These are phyloP conservation scores for Chlorencoelia australis DNA, from an alignment of 2,329 filamentous ascomycete genomes.

Conservation along the genomic window DNA sequence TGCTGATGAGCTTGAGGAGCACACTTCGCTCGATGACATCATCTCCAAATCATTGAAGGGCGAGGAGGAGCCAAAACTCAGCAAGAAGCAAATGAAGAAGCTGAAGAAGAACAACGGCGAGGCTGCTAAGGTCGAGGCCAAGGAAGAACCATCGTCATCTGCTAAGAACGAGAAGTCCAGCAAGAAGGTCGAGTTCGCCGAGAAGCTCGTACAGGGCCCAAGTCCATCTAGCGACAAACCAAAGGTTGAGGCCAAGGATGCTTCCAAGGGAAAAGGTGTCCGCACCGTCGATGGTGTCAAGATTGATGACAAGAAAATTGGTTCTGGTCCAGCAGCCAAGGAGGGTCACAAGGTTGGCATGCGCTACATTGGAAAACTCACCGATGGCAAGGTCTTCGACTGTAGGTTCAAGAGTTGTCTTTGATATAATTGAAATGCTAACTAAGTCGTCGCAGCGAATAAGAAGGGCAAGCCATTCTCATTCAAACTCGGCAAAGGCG, in stretches of 20 bases:
- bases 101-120: conserved; percentile 97
- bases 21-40: conserved; percentile 67
- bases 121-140: conserved; percentile 52
- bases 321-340: conserved; percentile 77
- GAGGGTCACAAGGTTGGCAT: conserved; percentile 83
- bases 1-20: conserved; percentile 58
- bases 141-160: conserved; percentile 43
- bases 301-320: conserved; percentile 90
- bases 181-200: conserved; percentile 98
- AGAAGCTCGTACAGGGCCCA: conserved; percentile 96
- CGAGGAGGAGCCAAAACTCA: conserved; percentile 64
- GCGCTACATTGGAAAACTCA: conserved; percentile 96
- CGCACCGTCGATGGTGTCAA: conserved; percentile 83
- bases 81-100: conserved; percentile 98
- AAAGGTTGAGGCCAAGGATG: conserved; percentile 37
- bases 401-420: conserved; percentile 54
- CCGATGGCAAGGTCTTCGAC: conserved; percentile 92
- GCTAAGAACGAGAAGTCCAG: conserved; percentile 49
- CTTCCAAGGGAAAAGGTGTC: conserved; percentile 46
- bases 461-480: conserved; percentile 97
- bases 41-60: conserved; percentile 62
- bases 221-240: conserved; percentile 56
- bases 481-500: conserved; percentile 88
- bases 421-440: too few species aligned
- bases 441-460: conserved; percentile 64